Percentiles rank a stretch among this genome's conserved stretches.
These are phyloP conservation scores for Pleurotus ostreatus DNA, from an alignment of 768 basidiomycete species.

Conservation along the genomic window DNA sequence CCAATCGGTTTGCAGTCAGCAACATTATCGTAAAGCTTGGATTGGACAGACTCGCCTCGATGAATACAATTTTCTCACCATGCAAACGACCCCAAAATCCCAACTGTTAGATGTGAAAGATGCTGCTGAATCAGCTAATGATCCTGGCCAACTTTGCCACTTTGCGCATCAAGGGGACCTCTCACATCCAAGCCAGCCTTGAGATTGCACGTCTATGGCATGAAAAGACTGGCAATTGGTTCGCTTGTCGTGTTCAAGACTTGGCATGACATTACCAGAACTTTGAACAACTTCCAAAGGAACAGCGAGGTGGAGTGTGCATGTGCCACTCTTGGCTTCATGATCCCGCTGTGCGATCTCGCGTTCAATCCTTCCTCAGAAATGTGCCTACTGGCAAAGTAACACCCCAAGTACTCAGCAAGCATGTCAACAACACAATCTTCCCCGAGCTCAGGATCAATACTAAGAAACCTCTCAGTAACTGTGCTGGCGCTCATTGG, in stretches of 20 bases:
- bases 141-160: conserved; percentile 33
- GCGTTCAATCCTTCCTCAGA: conserved; percentile 17
- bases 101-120: too few species aligned
- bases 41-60: too few species aligned
- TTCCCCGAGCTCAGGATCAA: conserved; percentile 26
- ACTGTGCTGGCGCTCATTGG: conserved; percentile 33
- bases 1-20: too few species aligned
- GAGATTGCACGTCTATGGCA: conserved; percentile 36
- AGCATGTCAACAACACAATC: conserved; percentile 23
- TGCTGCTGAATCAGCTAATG: conserved; percentile 24
- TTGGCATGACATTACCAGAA: conserved; percentile 16
- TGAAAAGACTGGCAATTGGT: conserved; percentile 22
- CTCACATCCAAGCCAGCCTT: conserved; percentile 22
- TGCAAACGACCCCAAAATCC: too few species aligned
- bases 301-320: conserved; percentile 19
- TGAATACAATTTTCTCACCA: too few species aligned
- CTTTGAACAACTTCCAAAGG: conserved; percentile 22
- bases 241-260: conserved; percentile 22
- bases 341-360: conserved; percentile 18
- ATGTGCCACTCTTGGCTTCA: conserved; percentile 14
- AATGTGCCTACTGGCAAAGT: conserved; percentile 22
- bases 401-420: conserved; percentile 20
- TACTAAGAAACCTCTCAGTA: conserved; percentile 18
- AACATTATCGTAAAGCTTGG: too few species aligned
- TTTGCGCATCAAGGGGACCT: conserved; percentile 24